Evolutionary conservation across 805 yeast species (phyloP).

Genomic region (Brettanomyces bruxellensis): DNA sequence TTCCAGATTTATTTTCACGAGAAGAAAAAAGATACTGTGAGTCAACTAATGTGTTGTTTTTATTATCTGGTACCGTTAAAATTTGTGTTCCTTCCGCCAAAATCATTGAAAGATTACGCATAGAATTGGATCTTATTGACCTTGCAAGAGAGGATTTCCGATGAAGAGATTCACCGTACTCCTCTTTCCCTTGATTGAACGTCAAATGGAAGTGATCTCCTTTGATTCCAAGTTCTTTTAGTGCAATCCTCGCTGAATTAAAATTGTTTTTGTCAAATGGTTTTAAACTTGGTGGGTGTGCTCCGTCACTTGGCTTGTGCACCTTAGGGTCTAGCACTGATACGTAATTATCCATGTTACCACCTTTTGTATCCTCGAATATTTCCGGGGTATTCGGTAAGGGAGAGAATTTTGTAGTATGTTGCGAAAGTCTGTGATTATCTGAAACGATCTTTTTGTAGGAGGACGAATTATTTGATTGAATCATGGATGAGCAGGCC

Average conservation of each 20-base stretch:
- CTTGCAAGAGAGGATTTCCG: slow-evolving; percentile 4
- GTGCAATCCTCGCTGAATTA: neutral
- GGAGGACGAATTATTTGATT: no score
- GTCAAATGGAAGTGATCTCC: neutral
- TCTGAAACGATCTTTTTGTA: no score
- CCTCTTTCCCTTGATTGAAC: neutral
- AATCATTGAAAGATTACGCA: slow-evolving; percentile 19
- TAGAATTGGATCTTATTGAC: slow-evolving; percentile 19
- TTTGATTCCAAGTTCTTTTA: neutral
- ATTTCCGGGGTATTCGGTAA: no score
- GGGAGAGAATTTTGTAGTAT: no score
- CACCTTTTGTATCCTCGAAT: no score
- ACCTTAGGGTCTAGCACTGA: neutral
- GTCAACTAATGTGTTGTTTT: slow-evolving; percentile 6
- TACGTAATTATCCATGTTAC: neutral
- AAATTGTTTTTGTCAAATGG: neutral
- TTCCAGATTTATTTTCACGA: neutral
- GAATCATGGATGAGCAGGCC: no score
- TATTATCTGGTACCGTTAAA: slow-evolving; percentile 12
- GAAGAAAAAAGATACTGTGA: neutral
- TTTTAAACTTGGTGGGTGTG: neutral
- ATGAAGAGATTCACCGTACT: neutral
- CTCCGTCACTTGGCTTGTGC: neutral
- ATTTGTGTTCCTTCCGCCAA: slow-evolving; percentile 6
- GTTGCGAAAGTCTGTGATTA: no score